These are phyloP conservation scores for Gillenia trifoliata DNA, from an alignment of 306 rosid species.

Conservation along the genomic window DNA sequence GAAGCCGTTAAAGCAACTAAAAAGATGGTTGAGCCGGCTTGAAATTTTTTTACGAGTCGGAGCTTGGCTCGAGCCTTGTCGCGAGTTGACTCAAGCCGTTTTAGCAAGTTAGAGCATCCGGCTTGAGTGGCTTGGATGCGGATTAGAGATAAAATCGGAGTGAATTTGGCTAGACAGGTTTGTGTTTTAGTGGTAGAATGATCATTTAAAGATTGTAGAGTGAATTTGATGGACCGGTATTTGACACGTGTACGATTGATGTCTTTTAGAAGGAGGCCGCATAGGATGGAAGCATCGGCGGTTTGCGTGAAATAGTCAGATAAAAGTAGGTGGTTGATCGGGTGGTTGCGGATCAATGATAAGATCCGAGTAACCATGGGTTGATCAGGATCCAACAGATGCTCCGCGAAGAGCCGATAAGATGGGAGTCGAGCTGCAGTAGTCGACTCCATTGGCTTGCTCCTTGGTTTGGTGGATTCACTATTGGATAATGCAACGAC, in stretches of 20 bases:
- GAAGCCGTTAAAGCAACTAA: slow-evolving; percentile 40
- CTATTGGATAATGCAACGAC: slow-evolving; percentile 33
- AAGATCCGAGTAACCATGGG: slow-evolving; percentile 34
- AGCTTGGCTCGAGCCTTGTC: slow-evolving; percentile 38
- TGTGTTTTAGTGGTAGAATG: neutral
- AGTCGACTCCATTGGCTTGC: slow-evolving; percentile 36
- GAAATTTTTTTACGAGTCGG: slow-evolving; percentile 9
- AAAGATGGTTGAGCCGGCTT: slow-evolving; percentile 33
- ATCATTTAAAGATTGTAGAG: slow-evolving; percentile 16
- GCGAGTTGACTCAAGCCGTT: slow-evolving; percentile 46
- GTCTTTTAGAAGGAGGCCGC: slow-evolving; percentile 52
- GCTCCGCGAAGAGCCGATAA: slow-evolving; percentile 66
- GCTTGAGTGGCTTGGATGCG: slow-evolving; percentile 17
- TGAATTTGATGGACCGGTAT: slow-evolving; percentile 17
- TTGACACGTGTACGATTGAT: slow-evolving; percentile 39
- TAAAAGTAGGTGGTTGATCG: slow-evolving; percentile 29
- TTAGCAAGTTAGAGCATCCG: slow-evolving; percentile 36
- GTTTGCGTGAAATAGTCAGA: slow-evolving; percentile 59
- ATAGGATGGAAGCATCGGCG: slow-evolving; percentile 51
- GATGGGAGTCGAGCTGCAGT: slow-evolving; percentile 66
- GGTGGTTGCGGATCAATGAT: slow-evolving; percentile 19
- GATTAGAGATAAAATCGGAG: neutral
- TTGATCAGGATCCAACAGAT: slow-evolving; percentile 65
- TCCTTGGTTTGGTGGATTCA: slow-evolving; percentile 1
- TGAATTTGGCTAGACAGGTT: slow-evolving; percentile 20